Evolutionary conservation across 371 early-diverging fungal genomes (phyloP).

Genomic region (Syncephalastrum sp.): DNA sequence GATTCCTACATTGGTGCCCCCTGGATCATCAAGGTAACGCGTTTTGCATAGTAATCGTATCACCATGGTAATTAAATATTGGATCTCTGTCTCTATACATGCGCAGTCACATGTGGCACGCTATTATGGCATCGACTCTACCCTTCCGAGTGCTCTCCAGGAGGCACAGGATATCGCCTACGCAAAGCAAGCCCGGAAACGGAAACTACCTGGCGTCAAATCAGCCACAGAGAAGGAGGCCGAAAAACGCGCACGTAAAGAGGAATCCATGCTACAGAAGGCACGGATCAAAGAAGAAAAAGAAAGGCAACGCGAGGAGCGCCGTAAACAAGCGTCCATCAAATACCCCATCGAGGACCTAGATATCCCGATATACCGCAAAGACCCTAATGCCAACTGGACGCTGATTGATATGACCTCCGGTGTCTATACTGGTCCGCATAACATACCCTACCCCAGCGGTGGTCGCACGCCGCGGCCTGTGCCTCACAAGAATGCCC

Average conservation of each 20-base stretch:
- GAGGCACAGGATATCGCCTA: conserved; percentile 41
- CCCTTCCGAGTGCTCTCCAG: conserved; percentile 47
- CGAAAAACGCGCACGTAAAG: conserved; percentile 44
- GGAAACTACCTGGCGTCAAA: conserved; percentile 21
- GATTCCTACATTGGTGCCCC: conserved; percentile 68
- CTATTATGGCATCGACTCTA: conserved; percentile 48
- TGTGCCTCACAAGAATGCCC: conserved; percentile 21
- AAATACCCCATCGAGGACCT: conserved; percentile 68
- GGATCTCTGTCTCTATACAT: too few relatives aligned
- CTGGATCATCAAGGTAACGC: conserved; percentile 64
- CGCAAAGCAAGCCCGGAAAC: conserved; percentile 28
- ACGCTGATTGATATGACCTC: conserved; percentile 42
- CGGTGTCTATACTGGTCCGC: conserved; percentile 13
- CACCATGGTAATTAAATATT: too few relatives aligned
- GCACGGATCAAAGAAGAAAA: conserved; percentile 44
- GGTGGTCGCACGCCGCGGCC: conserved; percentile 42
- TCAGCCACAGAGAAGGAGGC: conserved; percentile 33
- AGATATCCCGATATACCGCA: conserved; percentile 53
- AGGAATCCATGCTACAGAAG: conserved; percentile 34
- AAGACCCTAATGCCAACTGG: conserved; percentile 48
- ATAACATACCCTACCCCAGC: conserved; percentile 39
- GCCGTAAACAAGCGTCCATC: conserved; percentile 41
- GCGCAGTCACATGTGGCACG: conserved; percentile 44
- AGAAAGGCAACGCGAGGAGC: conserved; percentile 28
- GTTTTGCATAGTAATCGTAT: background rate